Percentiles rank a stretch among this genome's conserved stretches.
Evolutionary conservation across 345 rosid genomes (phyloP).

Genomic region (Citrus australasica): DNA sequence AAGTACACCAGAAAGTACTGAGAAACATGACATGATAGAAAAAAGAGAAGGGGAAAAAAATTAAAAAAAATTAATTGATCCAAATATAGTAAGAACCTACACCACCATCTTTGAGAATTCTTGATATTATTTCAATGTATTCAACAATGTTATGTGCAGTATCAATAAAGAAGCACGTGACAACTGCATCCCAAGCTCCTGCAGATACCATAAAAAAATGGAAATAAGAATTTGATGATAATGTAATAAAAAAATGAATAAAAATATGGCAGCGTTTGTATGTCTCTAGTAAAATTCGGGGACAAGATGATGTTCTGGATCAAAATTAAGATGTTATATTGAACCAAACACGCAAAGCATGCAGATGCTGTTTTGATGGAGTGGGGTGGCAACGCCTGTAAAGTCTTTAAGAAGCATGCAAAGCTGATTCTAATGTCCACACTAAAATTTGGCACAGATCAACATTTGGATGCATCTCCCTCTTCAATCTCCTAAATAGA

Average conservation of each 20-base stretch:
- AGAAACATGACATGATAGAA: not conserved
- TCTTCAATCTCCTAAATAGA: not conserved
- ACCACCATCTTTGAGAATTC: constrained; percentile 88
- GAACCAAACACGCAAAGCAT: not conserved
- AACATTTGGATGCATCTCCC: not conserved
- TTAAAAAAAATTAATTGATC: not conserved
- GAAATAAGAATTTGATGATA: constrained; percentile 4
- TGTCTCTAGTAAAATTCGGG: not conserved
- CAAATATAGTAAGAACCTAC: constrained; percentile 44
- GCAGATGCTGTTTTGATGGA: not conserved
- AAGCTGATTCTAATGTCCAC: not conserved
- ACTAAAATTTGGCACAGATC: not conserved
- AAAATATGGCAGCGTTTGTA: not conserved
- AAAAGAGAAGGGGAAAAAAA: not conserved
- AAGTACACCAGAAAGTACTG: constrained; percentile 13
- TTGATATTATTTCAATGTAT: constrained; percentile 91
- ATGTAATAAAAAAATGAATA: not conserved
- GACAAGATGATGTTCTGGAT: not conserved
- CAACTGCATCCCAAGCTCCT: constrained; percentile 97
- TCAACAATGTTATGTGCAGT: constrained; percentile 92
- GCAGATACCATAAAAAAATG: constrained; percentile 27
- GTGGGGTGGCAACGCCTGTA: not conserved
- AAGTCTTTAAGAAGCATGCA: not conserved
- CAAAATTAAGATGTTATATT: not conserved
- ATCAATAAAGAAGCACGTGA: constrained; percentile 93